A percentile compares a stretch with the other conserved stretches of the same genome.
Conservation (phyloP, 331 rosid species). For the Acacia pycnantha region DNA sequence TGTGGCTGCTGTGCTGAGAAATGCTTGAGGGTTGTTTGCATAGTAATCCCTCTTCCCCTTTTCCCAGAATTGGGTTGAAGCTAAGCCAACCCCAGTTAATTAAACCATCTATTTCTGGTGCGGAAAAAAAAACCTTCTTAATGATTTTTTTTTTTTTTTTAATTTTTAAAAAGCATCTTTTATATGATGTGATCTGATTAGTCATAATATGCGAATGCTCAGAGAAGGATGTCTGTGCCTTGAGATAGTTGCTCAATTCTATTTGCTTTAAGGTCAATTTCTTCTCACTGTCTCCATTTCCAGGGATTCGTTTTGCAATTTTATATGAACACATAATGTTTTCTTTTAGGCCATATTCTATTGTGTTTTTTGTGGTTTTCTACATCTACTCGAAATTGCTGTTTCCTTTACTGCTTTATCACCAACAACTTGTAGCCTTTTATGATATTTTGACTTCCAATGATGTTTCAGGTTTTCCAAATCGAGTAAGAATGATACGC, state of each 20-base stretch:
- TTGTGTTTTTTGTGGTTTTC: not conserved
- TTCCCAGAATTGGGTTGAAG: not conserved
- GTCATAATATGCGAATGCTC: conserved; percentile 1
- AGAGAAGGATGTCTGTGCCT: conserved; percentile 4
- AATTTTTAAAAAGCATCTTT: not conserved
- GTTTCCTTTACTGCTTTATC: conserved; percentile 1
- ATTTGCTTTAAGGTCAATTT: conserved; percentile 16
- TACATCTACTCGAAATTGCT: conserved; percentile 13
- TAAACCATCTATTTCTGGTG: not conserved
- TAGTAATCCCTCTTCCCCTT: not conserved
- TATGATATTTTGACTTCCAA: conserved; percentile 25
- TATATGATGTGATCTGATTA: conserved; percentile 13
- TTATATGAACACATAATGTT: conserved; percentile 14
- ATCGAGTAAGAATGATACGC: conserved; percentile 68
- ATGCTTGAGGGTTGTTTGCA: conserved; percentile 10
- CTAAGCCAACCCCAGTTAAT: not conserved
- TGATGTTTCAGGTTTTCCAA: conserved; percentile 76
- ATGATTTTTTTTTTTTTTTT: not conserved
- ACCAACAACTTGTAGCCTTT: conserved; percentile 13
- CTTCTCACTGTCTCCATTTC: not conserved
- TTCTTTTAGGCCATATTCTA: not conserved
- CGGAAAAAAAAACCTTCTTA: not conserved
- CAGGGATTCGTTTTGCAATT: conserved; percentile 14
- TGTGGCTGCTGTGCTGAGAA: not conserved
- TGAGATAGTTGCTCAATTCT: not conserved